Evolutionary conservation across 495 filamentous ascomycete species (phyloP).

Genomic region (Niebla homalea): DNA sequence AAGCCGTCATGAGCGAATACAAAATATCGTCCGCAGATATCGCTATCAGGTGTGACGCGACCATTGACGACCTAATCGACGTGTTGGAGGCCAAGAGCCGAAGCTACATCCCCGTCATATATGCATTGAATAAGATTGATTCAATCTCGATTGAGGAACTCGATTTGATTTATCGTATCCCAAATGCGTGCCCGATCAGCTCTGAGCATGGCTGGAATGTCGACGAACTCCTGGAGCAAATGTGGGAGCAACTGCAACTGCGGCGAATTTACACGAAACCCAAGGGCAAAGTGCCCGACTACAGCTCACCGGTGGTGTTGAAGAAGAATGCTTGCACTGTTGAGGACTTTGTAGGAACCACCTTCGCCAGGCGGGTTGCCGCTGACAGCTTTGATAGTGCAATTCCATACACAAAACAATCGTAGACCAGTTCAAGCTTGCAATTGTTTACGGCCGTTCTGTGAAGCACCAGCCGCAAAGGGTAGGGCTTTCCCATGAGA

Average conservation of each 20-base stretch:
- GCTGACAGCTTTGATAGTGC: constrained; percentile 46
- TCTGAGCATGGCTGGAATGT: constrained; percentile 98
- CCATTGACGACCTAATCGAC: constrained; percentile 86
- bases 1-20: constrained; percentile 94
- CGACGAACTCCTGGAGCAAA: constrained; percentile 88
- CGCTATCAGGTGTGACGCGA: constrained; percentile 92
- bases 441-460: constrained; percentile 91
- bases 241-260: constrained; percentile 95
- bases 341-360: constrained; percentile 80
- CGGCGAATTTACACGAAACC: constrained; percentile 95
- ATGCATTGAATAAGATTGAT: constrained; percentile 98
- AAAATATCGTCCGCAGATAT: constrained; percentile 95
- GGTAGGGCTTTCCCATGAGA: constrained; percentile 80
- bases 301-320: constrained; percentile 81
- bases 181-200: constrained; percentile 91
- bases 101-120: constrained; percentile 94
- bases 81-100: constrained; percentile 88
- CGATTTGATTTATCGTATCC: constrained; percentile 90
- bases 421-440: constrained; percentile 86
- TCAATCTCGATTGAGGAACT: constrained; percentile 95
- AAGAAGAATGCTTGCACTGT: constrained; percentile 70
- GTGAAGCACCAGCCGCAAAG: constrained; percentile 98
- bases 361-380: background rate
- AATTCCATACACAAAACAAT: constrained; percentile 94
- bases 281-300: constrained; percentile 89